Base-by-base conservation (phyloP, 805 yeast genomes). In the Barnettozyma californica region DNA sequence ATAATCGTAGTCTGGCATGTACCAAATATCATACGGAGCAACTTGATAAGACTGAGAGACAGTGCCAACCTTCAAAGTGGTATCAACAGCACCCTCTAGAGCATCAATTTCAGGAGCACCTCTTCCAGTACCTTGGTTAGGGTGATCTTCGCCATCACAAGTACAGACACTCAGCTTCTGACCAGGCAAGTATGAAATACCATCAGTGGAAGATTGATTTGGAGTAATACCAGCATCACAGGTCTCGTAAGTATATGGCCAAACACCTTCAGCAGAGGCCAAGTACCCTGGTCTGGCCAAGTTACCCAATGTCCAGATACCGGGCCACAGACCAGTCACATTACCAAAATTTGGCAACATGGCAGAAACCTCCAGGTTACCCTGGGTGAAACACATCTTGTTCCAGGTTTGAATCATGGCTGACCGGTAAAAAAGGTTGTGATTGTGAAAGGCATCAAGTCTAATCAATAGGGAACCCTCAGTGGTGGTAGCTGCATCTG, bases 351-450 rank as follows among this genome's bases (percentile, higher is more conserved):
- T 68, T 18, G 79, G 78, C 47, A 75, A 57, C 53, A 63, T 64
- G 3, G 73, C 76, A 20, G 73, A 66, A 9, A 71, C 59, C 48
- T 71, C 76, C 44, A 90, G 58, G 38, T 71, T 64, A 44, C 97
- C 97, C 61, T 89, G 89, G 4, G 95, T 83, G 64, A 85, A 89
- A 63, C 98, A 91, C 63, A 91, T 60, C 68, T 84, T 82, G 68
- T 91, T 91, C 98, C 98, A 91, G 26, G 87, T 76, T 68, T 90
- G 96, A 13, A 91, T 61, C 96, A 89, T 88, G 20, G 92, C 97
- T 1, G 95, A 86, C 57, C 97, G 77, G 70, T 91, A 91, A 64
- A 72, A 81, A 54, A 91, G 68, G 58, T 84, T 71, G 68, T 90
- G 96, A 66, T 86, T 87, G 60, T 78, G 70, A 67, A 71, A 86